These are phyloP conservation scores for Cyclotella distinguenda DNA, from an alignment of 108 stramenopile species.

Conservation along the genomic window DNA sequence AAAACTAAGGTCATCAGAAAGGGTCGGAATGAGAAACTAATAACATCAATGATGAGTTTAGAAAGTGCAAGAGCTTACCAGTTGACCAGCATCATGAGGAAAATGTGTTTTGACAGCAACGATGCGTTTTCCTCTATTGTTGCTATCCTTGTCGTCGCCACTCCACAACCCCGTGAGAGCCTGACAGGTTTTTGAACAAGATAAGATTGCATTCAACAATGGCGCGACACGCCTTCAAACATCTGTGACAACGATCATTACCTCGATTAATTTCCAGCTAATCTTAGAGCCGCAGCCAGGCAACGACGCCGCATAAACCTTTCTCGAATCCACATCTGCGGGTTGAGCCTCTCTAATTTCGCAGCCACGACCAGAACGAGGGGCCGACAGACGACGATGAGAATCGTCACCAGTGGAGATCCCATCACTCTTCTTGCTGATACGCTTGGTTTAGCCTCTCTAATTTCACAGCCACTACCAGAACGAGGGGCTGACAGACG, in stretches of 20 bases:
- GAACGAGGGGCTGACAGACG: slow-evolving; percentile 25
- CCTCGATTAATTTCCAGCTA: slow-evolving; percentile 33
- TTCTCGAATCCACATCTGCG: slow-evolving; percentile 2
- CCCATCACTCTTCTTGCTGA: too few relatives aligned
- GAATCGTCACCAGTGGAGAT: background rate
- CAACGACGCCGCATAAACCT: slow-evolving; percentile 25
- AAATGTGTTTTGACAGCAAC: slow-evolving; percentile 35
- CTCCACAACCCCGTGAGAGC: slow-evolving; percentile 38
- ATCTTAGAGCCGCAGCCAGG: slow-evolving; percentile 33
- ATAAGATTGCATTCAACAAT: background rate
- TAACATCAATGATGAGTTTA: too few relatives aligned
- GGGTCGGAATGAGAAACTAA: too few relatives aligned
- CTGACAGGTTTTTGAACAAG: background rate
- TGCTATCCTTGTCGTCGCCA: slow-evolving; percentile 37
- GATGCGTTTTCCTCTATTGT: slow-evolving; percentile 22
- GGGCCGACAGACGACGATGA: slow-evolving; percentile 22
- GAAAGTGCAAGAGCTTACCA: slow-evolving; percentile 16
- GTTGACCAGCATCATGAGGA: slow-evolving; percentile 31
- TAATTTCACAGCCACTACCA: slow-evolving; percentile 29
- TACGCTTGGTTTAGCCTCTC: slow-evolving; percentile 24
- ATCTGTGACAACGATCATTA: background rate
- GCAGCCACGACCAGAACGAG: slow-evolving; percentile 24
- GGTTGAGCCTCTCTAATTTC: slow-evolving; percentile 29
- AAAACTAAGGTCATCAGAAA: too few relatives aligned
- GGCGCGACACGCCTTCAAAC: background rate